Conservation (phyloP, 2,329 filamentous ascomycete genomes). For the Waltergamsia citrina region DNA sequence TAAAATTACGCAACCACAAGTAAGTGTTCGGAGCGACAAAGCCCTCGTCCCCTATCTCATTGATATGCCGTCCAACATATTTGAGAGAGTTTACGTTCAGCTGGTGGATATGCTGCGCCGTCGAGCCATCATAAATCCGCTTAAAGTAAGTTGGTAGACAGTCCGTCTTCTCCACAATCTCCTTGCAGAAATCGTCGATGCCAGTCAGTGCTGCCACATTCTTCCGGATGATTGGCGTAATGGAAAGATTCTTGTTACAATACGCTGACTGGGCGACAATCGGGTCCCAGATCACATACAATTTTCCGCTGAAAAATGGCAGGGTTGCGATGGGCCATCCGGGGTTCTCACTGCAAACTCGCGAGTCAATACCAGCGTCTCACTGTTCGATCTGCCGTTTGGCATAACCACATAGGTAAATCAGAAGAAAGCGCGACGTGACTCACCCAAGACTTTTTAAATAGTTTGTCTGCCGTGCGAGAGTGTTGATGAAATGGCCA, state of each 20-base stretch:
- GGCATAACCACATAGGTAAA: constrained; percentile 1
- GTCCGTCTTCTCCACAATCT: constrained; percentile 21
- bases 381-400: not conserved
- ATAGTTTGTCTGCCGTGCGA: constrained; percentile 8
- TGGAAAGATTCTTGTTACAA: constrained; percentile 30
- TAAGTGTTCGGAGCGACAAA: constrained; percentile 19
- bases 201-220: too few relatives aligned
- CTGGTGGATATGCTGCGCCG: constrained; percentile 18
- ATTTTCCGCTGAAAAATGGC: constrained; percentile 29
- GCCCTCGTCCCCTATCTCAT: constrained; percentile 8
- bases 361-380: not conserved
- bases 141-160: constrained; percentile 24
- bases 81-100: constrained; percentile 25
- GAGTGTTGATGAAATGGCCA: constrained; percentile 30
- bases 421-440: not conserved
- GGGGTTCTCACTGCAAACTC: not conserved
- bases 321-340: constrained; percentile 29
- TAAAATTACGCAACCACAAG: constrained; percentile 23
- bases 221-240: constrained; percentile 29
- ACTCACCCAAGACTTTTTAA: constrained; percentile 11
- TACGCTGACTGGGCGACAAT: constrained; percentile 27
- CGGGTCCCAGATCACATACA: constrained; percentile 35
- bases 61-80: constrained; percentile 18
- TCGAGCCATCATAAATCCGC: constrained; percentile 21
- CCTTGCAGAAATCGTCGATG: too few relatives aligned